Evolutionary conservation across 2,329 filamentous ascomycete genomes (phyloP), one percentile per base, ranked within the genome.

Genomic region (Diaporthe batatas): DNA sequence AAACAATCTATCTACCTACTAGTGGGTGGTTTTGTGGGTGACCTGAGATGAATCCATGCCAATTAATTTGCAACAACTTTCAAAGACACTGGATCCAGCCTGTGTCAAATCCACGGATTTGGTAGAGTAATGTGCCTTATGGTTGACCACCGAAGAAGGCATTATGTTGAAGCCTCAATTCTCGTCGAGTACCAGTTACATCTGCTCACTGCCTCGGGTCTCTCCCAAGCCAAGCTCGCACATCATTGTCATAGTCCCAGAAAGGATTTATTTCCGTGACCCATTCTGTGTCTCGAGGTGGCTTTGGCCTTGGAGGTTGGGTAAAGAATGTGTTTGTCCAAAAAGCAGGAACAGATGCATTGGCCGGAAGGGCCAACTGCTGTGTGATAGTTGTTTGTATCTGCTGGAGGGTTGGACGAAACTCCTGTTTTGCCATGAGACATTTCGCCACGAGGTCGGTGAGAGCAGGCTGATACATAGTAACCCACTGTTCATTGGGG

Each of bases 361-460:
- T 42, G 34, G 7, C 21, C 53, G 21, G 25, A 11, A 23, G 12
- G 36, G 34, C 23, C 42, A 72, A 4, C 11, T 42, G 23, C 2
- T 8, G 14, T n/a, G 64, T 59, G 44, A 68, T 21, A 12, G 29
- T 23, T 2, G 29, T n/a, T 23, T 72, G 70, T 36, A 72, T 36
- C 25, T 42, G 23, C 34, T 62, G 39, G 1, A 69, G 44, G 10
- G 11, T 42, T 6, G 70, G 70, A 5, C 70, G 70, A 34, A 54
- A 54, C 6, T 62, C 64, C 12, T 68, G 70, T 12, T 34, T 44
- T 2, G 67, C 49, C 70, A 51, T 39, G 23, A 72, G 64, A 21
- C 70, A 72, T 18, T 54, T 57, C 18, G 53, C 53, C 34, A 72
- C 70, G 2, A 69, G 42, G n/a, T 59, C 54, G 23, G 55, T 36